Base-by-base conservation (phyloP, 2,329 filamentous ascomycete species). In the Tolypocladium sp. region DNA sequence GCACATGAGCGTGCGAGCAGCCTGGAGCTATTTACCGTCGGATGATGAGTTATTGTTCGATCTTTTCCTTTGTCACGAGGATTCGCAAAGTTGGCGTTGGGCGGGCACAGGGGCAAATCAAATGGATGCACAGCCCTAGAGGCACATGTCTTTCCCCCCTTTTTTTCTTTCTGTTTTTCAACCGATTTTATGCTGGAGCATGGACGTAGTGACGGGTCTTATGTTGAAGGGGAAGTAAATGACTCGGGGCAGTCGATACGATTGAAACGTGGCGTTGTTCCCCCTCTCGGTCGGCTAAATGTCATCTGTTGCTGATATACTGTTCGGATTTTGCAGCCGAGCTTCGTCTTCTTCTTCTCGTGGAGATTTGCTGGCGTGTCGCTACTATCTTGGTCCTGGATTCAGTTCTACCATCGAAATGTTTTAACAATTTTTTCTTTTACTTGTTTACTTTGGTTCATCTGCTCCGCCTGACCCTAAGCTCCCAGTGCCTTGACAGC, bases 401-500 rank as follows among this genome's bases (percentile, higher is more conserved):
- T 52, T 52, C 49, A 22, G 30, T 52, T 52, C 49, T 35, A 30
- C 9, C 49, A 22, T 33, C 0, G 13, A 30, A 9, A 22, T 49
- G 44, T 49, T 49, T 49, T 42, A 35, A 46, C 13, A 49, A 25
- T 52, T 35, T 41, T 46, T 55, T 44, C 3, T 27, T 55, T 51
- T 38, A 22, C 22, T 30, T 22, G 1, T 27, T 20, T 20, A 44
- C 33, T 37, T 46, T 57, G 2, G 30, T 20, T 40, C 40, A 30
- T 46, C 41, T n/a, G 8, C n/a, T 17, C 6, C 13, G n/a, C n/a
- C 10, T 17, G 22, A 51, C 30, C 25, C 57, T 68, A 77, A 58
- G 73, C 66, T 42, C 76, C 83, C 63, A 91, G 76, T 2, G 89
- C 88, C 79, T 89, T 91, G 73, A 82, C 76, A 5, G 92, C 92